These are phyloP conservation scores for Nakazawaea wyomingensis DNA, from an alignment of 805 yeast species.

Conservation along the genomic window DNA sequence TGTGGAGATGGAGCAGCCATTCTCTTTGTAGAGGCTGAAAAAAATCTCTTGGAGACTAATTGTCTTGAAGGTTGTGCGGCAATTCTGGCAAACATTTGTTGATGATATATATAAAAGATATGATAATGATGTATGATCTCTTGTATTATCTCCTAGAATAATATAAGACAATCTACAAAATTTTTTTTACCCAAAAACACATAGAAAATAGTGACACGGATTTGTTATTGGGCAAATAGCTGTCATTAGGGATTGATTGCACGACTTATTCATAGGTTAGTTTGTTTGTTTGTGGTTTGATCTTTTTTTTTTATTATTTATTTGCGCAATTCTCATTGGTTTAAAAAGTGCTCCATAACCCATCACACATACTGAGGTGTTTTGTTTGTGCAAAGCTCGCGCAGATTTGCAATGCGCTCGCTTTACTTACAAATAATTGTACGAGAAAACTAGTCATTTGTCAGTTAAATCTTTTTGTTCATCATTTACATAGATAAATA, in stretches of 20 bases:
- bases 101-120: too few relatives aligned
- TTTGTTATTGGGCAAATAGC: neutral
- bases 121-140: too few relatives aligned
- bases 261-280: too few relatives aligned
- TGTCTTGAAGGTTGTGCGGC: conserved; percentile 18
- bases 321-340: neutral
- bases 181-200: neutral
- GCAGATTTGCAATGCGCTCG: too few relatives aligned
- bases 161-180: too few relatives aligned
- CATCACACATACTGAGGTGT: neutral
- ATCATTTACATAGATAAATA: neutral
- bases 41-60: conserved; percentile 33
- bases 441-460: too few relatives aligned
- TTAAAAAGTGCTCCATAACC: conserved; percentile 2
- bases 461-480: too few relatives aligned
- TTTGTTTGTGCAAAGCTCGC: too few relatives aligned
- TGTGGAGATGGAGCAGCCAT: conserved; percentile 33
- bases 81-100: conserved; percentile 29
- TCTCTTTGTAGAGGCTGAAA: conserved; percentile 49
- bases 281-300: conserved; percentile 4
- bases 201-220: neutral
- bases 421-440: too few relatives aligned
- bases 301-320: neutral
- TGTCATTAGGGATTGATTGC: neutral
- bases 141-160: too few relatives aligned